Evolutionary conservation across 2,329 filamentous ascomycete genomes (phyloP).

Genomic region (Ophiocordyceps sinensis): DNA sequence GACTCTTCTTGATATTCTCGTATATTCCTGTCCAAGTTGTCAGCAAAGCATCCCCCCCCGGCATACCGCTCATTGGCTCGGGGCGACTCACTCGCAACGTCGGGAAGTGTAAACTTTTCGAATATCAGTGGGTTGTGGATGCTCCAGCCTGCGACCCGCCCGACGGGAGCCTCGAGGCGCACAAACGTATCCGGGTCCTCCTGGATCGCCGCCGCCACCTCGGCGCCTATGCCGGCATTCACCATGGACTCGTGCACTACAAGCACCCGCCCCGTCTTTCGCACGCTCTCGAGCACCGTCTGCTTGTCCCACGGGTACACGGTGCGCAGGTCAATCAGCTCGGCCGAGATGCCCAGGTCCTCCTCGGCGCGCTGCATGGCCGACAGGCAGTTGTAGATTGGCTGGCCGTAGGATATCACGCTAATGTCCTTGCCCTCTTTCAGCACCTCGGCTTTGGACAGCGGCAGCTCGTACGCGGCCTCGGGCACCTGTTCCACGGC

Average conservation of each 20-base stretch:
- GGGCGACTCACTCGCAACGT: conserved; percentile 65
- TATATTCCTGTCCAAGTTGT: conserved; percentile 42
- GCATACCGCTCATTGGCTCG: neutral
- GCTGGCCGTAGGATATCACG: conserved; percentile 78
- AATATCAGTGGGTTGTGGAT: conserved; percentile 68
- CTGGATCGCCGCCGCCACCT: conserved; percentile 79
- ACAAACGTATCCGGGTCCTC: conserved; percentile 64
- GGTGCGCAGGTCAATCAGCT: conserved; percentile 78
- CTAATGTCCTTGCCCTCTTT: conserved; percentile 72
- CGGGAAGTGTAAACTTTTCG: conserved; percentile 71
- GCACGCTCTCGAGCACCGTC: conserved; percentile 67
- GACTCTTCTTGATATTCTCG: conserved; percentile 51
- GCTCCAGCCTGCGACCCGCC: conserved; percentile 78
- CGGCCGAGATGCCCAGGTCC: conserved; percentile 60
- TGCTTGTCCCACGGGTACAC: conserved; percentile 86
- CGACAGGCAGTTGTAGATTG: conserved; percentile 67
- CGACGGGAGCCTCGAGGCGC: conserved; percentile 70
- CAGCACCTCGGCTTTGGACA: conserved; percentile 74
- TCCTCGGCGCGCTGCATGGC: conserved; percentile 64
- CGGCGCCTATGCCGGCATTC: conserved; percentile 77
- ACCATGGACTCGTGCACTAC: conserved; percentile 90
- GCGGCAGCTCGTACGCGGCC: conserved; percentile 64
- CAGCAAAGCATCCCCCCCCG: conserved; percentile 1
- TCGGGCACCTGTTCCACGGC: conserved; percentile 84
- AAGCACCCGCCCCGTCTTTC: conserved; percentile 73